Percentiles rank a stretch among this genome's conserved stretches.
Evolutionary conservation across 495 filamentous ascomycete genomes (phyloP).

Genomic region (Aspergillus saccharolyticus): DNA sequence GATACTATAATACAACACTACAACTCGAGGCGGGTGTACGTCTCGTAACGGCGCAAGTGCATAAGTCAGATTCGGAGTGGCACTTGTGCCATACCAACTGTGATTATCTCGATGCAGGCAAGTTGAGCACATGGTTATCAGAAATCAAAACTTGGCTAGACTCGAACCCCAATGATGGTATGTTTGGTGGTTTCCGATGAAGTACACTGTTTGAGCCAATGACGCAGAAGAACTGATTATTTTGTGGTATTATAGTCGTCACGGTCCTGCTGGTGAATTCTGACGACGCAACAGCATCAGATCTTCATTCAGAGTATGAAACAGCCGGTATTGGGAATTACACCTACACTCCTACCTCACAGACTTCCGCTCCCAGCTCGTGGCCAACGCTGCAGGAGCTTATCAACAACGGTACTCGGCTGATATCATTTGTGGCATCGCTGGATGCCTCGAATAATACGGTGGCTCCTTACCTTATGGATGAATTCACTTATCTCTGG

Average conservation of each 20-base stretch:
- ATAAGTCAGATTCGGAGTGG: slow-evolving; percentile 52
- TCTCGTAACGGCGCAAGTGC: slow-evolving; percentile 66
- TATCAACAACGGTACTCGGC: slow-evolving; percentile 57
- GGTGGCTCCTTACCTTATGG: slow-evolving; percentile 59
- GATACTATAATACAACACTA: slow-evolving; percentile 64
- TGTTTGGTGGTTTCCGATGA: not conserved
- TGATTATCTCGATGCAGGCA: slow-evolving; percentile 59
- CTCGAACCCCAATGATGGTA: slow-evolving; percentile 59
- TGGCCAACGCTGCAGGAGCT: slow-evolving; percentile 69
- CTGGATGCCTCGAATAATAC: slow-evolving; percentile 37
- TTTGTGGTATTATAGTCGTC: slow-evolving; percentile 44
- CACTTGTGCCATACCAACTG: slow-evolving; percentile 65
- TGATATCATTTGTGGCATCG: slow-evolving; percentile 61
- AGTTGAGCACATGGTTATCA: slow-evolving; percentile 55
- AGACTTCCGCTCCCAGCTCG: slow-evolving; percentile 35
- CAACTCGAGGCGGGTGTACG: slow-evolving; percentile 68
- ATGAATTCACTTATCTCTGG: slow-evolving; percentile 72
- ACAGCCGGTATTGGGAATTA: slow-evolving; percentile 55
- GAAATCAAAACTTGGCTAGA: slow-evolving; percentile 66
- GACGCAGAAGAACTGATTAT: not conserved
- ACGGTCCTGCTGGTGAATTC: slow-evolving; percentile 72
- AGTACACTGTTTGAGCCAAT: not conserved
- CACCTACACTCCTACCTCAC: slow-evolving; percentile 51
- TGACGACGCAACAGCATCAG: slow-evolving; percentile 49
- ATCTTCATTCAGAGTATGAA: slow-evolving; percentile 53